A percentile compares a stretch with the other conserved stretches of the same genome.
These are phyloP conservation scores for Arachnomyces sp. DNA, from an alignment of 2,329 filamentous ascomycete species.

Conservation along the genomic window DNA sequence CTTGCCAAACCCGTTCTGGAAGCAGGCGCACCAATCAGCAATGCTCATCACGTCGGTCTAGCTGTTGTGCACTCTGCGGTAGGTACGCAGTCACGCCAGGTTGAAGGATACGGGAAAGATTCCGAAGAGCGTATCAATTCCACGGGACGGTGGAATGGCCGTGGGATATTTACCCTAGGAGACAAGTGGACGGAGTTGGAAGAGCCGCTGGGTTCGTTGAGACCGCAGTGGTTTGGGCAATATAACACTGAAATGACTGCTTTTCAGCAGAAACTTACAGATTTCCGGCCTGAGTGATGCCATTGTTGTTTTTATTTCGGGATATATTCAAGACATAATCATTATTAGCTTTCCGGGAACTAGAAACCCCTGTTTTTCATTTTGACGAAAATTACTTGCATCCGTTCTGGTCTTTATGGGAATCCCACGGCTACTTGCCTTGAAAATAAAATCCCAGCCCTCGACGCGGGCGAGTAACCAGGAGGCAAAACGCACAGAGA, in stretches of 20 bases:
- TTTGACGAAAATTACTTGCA: too few relatives aligned
- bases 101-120: constrained; percentile 33
- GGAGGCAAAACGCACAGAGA: too few relatives aligned
- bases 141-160: constrained; percentile 27
- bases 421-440: too few relatives aligned
- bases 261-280: constrained; percentile 25
- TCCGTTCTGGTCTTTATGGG: too few relatives aligned
- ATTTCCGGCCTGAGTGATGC: constrained; percentile 11
- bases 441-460: too few relatives aligned
- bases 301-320: too few relatives aligned
- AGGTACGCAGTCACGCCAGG: constrained; percentile 23
- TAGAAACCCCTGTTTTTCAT: too few relatives aligned
- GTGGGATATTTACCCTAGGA: constrained; percentile 28
- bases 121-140: constrained; percentile 5
- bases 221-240: constrained; percentile 26
- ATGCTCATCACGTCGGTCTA: constrained; percentile 25
- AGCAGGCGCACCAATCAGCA: constrained; percentile 26
- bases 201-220: constrained; percentile 1
- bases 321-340: too few relatives aligned
- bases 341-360: too few relatives aligned
- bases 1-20: constrained; percentile 25
- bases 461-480: too few relatives aligned
- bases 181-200: constrained; percentile 32
- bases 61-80: constrained; percentile 33
- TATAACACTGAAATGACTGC: constrained; percentile 21